Base-by-base conservation (phyloP, 2,329 filamentous ascomycete species). In the Trichoderma semiorbis region DNA sequence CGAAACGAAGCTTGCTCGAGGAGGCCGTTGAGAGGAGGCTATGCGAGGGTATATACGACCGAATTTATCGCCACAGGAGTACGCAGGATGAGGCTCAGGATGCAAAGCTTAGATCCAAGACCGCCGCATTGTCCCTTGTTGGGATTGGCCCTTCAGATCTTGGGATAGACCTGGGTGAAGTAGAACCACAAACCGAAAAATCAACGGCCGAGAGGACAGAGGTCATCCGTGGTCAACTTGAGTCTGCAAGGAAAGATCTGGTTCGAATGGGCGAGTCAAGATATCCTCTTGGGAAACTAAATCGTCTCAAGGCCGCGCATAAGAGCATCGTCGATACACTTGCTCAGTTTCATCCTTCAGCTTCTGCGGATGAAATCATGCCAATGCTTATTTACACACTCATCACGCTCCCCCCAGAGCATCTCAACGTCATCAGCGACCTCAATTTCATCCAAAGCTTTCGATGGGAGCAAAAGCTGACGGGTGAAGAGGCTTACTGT, bases 301-400 rank as follows among this genome's bases (percentile, higher is more conserved):
- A 94, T 77, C 91, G 94, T 77, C 86, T 99, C 70, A 97, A 95
- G 75, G 90, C 91, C 50, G 93, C 94, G 3, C 96, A 98, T 81
- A 97, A 97, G 83, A 92, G 91, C 74, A 98, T 99, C 74, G 96
- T 99, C 63, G 95, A 98, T 80, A 95, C 94, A 1, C 81, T 91
- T 63, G 86, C 89, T 5, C 86, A 89, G 75, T 90, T 91, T 72
- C 89, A 90, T 73, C 89, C 88, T 21, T 90, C 95, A 0, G 97
- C 96, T 1, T 98, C 96, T 1, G 96, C 96, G 3, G 96, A 99
- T 79, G 96, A 98, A 82, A 97, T 99, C 69, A 90, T 99, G 80
- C 96, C 96, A 0, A 97, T 97, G 81, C 87, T 99, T 74, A 99
- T 99, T 73, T 99, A 97, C 83, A 93, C 94, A 0, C 88, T 99